Base-by-base conservation (phyloP, 306 rosid genomes). In the Sindora glabra region DNA sequence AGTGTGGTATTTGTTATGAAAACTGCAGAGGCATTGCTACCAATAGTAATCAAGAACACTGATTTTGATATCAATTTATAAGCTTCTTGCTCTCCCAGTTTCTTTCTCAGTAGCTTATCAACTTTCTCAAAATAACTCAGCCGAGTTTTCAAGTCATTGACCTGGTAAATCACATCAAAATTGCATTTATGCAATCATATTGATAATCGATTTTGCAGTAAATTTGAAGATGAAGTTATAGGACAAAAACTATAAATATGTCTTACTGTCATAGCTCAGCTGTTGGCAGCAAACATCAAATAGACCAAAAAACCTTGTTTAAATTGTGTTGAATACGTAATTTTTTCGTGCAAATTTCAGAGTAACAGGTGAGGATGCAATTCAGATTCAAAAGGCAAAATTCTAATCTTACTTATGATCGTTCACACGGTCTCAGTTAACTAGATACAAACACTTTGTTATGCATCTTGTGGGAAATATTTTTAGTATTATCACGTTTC, bases 11-110 rank as follows among this genome's bases (percentile, higher is more conserved):
- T 70, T 62, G 73, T 53, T 39, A 71, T 17, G 62, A 68, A 79
- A 68, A 78, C 79, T 56, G 25, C 26, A 52, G 79, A 83, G 46
- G 79, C 89, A 48, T 83, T 83, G 78, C 48, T 71, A 9, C 89
- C 85, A 18, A 79, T 45, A 68, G 69, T 57, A 27, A 78, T 65
- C 72, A 82, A 69, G 64, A 75, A 78, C 32, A 82, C 75, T 17
- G 75, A 81, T 68, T 67, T 75, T 57, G 87, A 74, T n/a, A 74
- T 32, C 25, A 30, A 32, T 46, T n/a, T 18, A 41, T 79, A 47
- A 48, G 74, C 78, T 64, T 68, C 67, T 42, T 33, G 66, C 6
- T 70, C 45, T 9, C 83, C 83, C 34, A 59, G 56, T 56, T 70
- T 73, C 12, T 56, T 39, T 37, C 65, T 79, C 48, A 37, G 72